Percentiles rank a stretch among this genome's conserved stretches.
phyloP scores from a whole-genome alignment of 2,329 filamentous ascomycete genomes.

The Ophiostoma ips region DNA sequence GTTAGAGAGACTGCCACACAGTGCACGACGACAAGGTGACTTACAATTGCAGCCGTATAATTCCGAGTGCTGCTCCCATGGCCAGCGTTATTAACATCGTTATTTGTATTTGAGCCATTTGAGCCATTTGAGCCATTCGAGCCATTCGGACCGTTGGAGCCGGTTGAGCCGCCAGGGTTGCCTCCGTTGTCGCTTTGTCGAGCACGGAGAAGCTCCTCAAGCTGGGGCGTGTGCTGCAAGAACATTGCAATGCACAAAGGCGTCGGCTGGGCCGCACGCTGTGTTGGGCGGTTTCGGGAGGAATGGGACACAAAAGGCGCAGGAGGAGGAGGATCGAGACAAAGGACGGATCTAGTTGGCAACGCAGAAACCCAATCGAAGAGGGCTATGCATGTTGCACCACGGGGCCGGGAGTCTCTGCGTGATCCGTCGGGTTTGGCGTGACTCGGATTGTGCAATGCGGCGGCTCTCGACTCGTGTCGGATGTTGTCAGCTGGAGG shows the following conservation, averaged over 20 bases:
- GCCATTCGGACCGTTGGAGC: not conserved
- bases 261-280: not conserved
- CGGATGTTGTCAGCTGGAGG: too few species aligned
- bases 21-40: not conserved
- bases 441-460: too few species aligned
- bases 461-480: too few species aligned
- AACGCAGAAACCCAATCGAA: not conserved
- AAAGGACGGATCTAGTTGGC: not conserved
- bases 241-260: not conserved
- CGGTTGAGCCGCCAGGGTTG: not conserved
- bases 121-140: too few species aligned
- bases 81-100: not conserved
- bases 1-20: not conserved
- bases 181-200: not conserved
- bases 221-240: not conserved
- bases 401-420: not conserved
- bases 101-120: too few species aligned
- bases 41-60: slow-evolving; percentile 3
- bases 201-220: not conserved
- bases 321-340: not conserved
- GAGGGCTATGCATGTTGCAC: slow-evolving; percentile 5
- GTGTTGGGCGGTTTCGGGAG: not conserved
- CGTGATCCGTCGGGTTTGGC: not conserved
- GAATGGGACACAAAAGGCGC: not conserved
- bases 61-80: too few species aligned